These are phyloP conservation scores for Auricularia cornea DNA, from an alignment of 768 basidiomycete genomes.

Conservation along the genomic window DNA sequence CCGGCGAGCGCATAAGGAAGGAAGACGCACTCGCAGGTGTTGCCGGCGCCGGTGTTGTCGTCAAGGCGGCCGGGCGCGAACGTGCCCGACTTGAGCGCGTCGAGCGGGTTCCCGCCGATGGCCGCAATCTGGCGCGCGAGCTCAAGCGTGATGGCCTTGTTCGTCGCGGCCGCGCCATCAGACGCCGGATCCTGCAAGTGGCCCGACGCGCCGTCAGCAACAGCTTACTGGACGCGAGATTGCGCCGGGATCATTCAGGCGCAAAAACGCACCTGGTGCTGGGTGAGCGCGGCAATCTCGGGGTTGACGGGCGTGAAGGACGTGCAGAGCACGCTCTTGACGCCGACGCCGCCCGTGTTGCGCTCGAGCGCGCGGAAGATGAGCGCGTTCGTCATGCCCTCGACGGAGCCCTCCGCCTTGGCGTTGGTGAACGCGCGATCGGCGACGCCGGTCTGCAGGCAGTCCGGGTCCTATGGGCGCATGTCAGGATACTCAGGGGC, in stretches of 20 bases:
- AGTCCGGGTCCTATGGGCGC: conserved; percentile 40
- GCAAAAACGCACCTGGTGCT: conserved; percentile 39
- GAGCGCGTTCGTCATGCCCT: conserved; percentile 49
- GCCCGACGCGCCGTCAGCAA: background rate
- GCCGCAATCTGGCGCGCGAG: conserved; percentile 55
- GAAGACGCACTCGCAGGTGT: conserved; percentile 37
- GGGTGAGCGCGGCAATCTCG: conserved; percentile 55
- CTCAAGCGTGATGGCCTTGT: conserved; percentile 55
- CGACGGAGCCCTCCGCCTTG: conserved; percentile 49
- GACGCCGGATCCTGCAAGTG: conserved; percentile 50
- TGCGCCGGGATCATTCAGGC: too few species aligned
- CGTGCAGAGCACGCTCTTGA: conserved; percentile 39
- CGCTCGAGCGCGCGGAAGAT: conserved; percentile 59
- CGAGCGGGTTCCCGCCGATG: conserved; percentile 54
- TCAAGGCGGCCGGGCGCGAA: conserved; percentile 48
- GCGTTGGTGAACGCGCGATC: conserved; percentile 70
- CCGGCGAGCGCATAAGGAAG: background rate
- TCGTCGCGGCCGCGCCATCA: conserved; percentile 42
- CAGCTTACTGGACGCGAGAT: too few species aligned
- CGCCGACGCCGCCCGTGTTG: conserved; percentile 51
- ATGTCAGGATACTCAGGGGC: background rate
- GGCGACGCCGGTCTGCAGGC: conserved; percentile 57
- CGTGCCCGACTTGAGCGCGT: conserved; percentile 52
- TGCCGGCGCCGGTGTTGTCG: conserved; percentile 47
- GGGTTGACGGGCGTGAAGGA: conserved; percentile 49